Conservation (phyloP, 768 basidiomycete species). For the Leccinellum rugosiceps region DNA sequence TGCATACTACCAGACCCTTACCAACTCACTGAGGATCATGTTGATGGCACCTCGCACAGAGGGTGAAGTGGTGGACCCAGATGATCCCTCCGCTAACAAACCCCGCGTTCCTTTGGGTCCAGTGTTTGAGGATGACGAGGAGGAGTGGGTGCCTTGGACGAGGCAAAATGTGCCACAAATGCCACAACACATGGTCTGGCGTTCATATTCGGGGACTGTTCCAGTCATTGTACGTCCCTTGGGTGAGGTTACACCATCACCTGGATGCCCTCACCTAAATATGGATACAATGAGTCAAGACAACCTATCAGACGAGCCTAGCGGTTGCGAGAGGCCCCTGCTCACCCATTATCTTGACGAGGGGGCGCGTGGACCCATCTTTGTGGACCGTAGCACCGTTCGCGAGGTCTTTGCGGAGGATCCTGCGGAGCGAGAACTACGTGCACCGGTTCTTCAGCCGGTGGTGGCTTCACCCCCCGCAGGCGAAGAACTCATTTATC, state of each 20-base stretch:
- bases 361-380: constrained; percentile 6
- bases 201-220: background rate
- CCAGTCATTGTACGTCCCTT: background rate
- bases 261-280: background rate
- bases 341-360: constrained; percentile 9
- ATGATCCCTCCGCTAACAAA: background rate
- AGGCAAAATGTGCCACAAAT: background rate
- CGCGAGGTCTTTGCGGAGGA: background rate
- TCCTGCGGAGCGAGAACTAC: background rate
- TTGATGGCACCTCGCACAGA: background rate
- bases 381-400: background rate
- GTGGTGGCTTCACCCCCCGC: background rate
- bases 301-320: background rate
- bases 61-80: background rate
- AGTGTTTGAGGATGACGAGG: constrained; percentile 1
- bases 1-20: constrained; percentile 1
- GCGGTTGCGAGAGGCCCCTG: background rate
- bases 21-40: background rate
- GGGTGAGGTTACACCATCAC: background rate
- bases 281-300: background rate
- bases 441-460: constrained; percentile 2
- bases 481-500: constrained; percentile 7
- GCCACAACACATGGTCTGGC: no score
- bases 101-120: background rate
- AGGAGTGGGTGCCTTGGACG: constrained; percentile 9